Evolutionary conservation across 306 rosid species (phyloP).

Genomic region (Casuarina cunninghamiana): DNA sequence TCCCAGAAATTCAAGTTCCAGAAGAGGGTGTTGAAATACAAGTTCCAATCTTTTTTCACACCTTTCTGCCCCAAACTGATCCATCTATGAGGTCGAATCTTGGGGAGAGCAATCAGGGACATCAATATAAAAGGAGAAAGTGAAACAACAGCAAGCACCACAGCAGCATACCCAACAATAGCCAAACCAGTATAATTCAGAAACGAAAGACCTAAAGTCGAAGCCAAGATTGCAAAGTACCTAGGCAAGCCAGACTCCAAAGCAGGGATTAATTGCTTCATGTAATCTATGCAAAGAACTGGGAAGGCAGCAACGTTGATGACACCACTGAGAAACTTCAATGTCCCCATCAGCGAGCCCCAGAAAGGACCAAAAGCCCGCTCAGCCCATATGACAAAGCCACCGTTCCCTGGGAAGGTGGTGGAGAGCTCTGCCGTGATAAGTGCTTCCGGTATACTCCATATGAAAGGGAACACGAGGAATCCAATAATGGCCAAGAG

Average conservation of each 20-base stretch:
- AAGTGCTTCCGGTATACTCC: slow-evolving; percentile 77
- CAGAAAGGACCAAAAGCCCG: slow-evolving; percentile 80
- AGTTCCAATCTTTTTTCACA: slow-evolving; percentile 50
- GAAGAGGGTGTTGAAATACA: slow-evolving; percentile 54
- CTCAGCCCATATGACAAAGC: slow-evolving; percentile 69
- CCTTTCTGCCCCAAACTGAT: slow-evolving; percentile 40
- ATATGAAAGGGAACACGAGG: slow-evolving; percentile 55
- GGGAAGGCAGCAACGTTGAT: slow-evolving; percentile 66
- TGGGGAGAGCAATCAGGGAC: slow-evolving; percentile 50
- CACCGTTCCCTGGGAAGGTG: slow-evolving; percentile 69
- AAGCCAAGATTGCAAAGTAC: slow-evolving; percentile 25
- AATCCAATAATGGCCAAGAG: slow-evolving; percentile 57
- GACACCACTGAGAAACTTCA: slow-evolving; percentile 60
- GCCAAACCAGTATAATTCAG: slow-evolving; percentile 58
- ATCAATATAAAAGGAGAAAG: slow-evolving; percentile 53
- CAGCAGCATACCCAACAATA: slow-evolving; percentile 55
- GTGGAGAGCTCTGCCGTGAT: slow-evolving; percentile 69
- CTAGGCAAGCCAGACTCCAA: slow-evolving; percentile 37
- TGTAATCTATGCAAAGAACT: slow-evolving; percentile 52
- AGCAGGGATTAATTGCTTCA: slow-evolving; percentile 38
- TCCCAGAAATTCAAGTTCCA: slow-evolving; percentile 79
- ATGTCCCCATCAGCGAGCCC: slow-evolving; percentile 63
- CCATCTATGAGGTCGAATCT: slow-evolving; percentile 57
- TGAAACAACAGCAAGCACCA: slow-evolving; percentile 47
- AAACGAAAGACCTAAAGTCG: slow-evolving; percentile 46